These are phyloP conservation scores for Ormosia emarginata DNA, from an alignment of 306 rosid genomes.

Conservation along the genomic window DNA sequence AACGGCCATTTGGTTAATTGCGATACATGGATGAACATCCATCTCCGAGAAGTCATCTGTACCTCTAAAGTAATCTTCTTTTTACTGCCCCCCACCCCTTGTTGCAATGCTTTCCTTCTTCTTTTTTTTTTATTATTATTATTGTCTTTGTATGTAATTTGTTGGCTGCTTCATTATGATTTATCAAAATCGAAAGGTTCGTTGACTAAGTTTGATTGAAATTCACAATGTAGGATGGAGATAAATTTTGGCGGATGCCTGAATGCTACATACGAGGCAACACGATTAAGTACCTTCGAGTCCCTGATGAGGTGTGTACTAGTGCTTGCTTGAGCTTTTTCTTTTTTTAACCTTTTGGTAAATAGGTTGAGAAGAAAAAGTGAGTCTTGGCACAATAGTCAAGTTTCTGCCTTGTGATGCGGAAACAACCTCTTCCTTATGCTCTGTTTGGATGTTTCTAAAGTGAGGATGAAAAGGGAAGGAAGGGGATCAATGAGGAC, in stretches of 20 bases:
- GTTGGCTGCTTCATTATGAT: background rate
- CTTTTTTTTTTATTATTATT: background rate
- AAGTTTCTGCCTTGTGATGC: background rate
- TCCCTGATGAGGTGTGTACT: slow-evolving; percentile 89
- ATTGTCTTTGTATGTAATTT: background rate
- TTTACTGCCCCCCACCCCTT: background rate
- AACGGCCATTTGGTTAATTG: slow-evolving; percentile 98
- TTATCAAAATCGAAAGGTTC: no score
- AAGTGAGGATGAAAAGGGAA: no score
- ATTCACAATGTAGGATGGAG: slow-evolving; percentile 73
- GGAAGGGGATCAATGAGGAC: no score
- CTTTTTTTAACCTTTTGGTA: background rate
- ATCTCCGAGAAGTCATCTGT: slow-evolving; percentile 97
- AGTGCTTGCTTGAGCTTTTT: background rate
- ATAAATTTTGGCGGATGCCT: slow-evolving; percentile 98
- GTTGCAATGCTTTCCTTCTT: background rate
- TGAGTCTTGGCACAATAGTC: background rate
- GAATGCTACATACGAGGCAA: slow-evolving; percentile 97
- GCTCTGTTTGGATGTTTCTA: no score
- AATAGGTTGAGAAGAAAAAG: background rate
- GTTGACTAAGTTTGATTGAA: background rate
- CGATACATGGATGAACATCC: slow-evolving; percentile 99
- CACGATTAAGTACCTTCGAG: slow-evolving; percentile 93
- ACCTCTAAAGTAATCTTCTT: slow-evolving; percentile 72
- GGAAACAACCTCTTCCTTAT: background rate